Evolutionary conservation across 495 filamentous ascomycete species (phyloP).

Genomic region (Recurvomyces mirabilis): DNA sequence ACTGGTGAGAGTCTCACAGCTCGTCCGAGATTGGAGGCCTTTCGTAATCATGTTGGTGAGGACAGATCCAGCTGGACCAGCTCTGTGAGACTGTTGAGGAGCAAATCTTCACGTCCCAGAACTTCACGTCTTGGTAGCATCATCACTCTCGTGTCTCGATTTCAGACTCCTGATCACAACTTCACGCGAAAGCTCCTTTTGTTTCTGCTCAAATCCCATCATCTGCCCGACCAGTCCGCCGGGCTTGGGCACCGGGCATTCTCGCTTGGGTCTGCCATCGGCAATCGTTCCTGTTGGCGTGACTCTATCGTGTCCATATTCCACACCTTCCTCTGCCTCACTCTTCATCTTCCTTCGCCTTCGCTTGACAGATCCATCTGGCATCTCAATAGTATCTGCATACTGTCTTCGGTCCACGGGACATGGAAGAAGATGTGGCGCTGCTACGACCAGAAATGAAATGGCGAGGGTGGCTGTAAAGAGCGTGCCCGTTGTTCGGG

Average conservation of each 20-base stretch:
- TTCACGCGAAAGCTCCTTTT: conserved; percentile 5
- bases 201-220: conserved; percentile 49
- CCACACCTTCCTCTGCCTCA: conserved; percentile 25
- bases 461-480: conserved; percentile 91
- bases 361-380: conserved; percentile 39
- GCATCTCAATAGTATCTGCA: conserved; percentile 58
- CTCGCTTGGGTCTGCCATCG: conserved; percentile 16
- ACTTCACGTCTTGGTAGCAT: too few relatives aligned
- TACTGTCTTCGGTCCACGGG: conserved; percentile 55
- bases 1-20: too few relatives aligned
- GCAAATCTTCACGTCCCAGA: too few relatives aligned
- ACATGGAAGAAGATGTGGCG: conserved; percentile 89
- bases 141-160: too few relatives aligned
- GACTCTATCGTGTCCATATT: neutral
- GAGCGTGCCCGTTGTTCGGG: conserved; percentile 77
- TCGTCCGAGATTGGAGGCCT: too few relatives aligned
- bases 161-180: conserved; percentile 15
- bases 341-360: conserved; percentile 22
- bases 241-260: conserved; percentile 82
- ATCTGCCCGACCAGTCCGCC: conserved; percentile 60
- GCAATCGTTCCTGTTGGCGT: conserved; percentile 17
- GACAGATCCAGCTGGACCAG: too few relatives aligned
- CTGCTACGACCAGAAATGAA: conserved; percentile 78
- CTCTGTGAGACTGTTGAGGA: too few relatives aligned
- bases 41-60: too few relatives aligned